These are phyloP conservation scores for Mediolabrus comicus DNA, from an alignment of 108 stramenopile species.

Conservation along the genomic window DNA sequence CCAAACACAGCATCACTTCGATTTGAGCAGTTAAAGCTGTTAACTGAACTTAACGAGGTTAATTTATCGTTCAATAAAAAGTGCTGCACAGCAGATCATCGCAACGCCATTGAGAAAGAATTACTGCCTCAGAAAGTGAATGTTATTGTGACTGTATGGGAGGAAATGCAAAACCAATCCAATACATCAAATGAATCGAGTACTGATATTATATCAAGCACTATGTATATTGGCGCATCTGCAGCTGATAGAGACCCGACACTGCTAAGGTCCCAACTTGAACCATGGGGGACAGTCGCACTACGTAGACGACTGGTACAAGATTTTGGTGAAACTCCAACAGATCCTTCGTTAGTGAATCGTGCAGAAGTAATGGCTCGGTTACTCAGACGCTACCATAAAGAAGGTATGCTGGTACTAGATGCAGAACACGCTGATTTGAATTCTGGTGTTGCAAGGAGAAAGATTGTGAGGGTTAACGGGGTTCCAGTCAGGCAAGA, in stretches of 20 bases:
- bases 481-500: constrained; percentile 26
- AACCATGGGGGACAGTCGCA: constrained; percentile 31
- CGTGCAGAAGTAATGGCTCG: constrained; percentile 32
- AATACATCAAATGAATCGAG: no score
- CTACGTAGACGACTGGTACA: constrained; percentile 29
- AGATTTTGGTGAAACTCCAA: constrained; percentile 31
- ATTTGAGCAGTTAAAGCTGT: not conserved
- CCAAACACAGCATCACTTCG: constrained; percentile 16
- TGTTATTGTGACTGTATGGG: constrained; percentile 17
- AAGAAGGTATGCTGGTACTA: constrained; percentile 8
- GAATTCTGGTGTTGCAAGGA: constrained; percentile 9
- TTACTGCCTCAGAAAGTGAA: not conserved
- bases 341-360: constrained; percentile 5
- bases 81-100: constrained; percentile 22
- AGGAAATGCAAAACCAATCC: constrained; percentile 12
- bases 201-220: no score
- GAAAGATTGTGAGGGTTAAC: constrained; percentile 8
- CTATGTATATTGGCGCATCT: constrained; percentile 17
- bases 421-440: not conserved
- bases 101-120: not conserved
- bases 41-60: constrained; percentile 11
- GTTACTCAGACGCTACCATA: constrained; percentile 19
- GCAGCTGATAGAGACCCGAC: constrained; percentile 32
- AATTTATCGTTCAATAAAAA: constrained; percentile 25
- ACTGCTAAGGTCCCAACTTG: constrained; percentile 38